Evolutionary conservation across 73 alveolate genomes (phyloP).

Genomic region (Paramecium sonneborni): DNA sequence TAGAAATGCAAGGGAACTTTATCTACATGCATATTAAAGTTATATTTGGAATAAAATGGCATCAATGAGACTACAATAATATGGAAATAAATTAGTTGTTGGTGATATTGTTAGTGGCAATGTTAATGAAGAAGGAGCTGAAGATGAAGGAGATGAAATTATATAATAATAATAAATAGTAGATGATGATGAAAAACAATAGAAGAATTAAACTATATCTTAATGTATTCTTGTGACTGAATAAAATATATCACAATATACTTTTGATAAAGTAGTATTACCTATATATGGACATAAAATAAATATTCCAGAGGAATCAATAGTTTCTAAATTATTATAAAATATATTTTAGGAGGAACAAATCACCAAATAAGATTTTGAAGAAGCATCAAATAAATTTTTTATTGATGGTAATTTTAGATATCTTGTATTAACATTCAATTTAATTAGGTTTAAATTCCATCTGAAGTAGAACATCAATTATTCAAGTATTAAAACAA

Average conservation of each 20-base stretch:
- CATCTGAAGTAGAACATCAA: slow-evolving; percentile 84
- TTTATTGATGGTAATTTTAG: slow-evolving; percentile 93
- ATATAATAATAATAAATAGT: slow-evolving; percentile 58
- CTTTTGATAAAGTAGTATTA: slow-evolving; percentile 87
- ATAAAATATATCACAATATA: slow-evolving; percentile 79
- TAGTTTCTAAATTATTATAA: slow-evolving; percentile 70
- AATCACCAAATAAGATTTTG: slow-evolving; percentile 82
- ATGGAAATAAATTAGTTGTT: slow-evolving; percentile 78
- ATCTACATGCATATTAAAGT: slow-evolving; percentile 97
- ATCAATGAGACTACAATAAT: slow-evolving; percentile 83
- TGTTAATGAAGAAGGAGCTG: slow-evolving; percentile 76
- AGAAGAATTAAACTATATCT: slow-evolving; percentile 49
- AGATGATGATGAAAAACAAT: slow-evolving; percentile 76
- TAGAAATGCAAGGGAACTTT: slow-evolving; percentile 79
- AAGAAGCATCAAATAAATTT: slow-evolving; percentile 73
- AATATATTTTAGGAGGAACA: slow-evolving; percentile 88
- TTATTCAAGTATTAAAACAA: slow-evolving; percentile 81
- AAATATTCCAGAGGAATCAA: slow-evolving; percentile 81
- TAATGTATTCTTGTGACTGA: slow-evolving; percentile 79
- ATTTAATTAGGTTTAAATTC: slow-evolving; percentile 67
- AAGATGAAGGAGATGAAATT: slow-evolving; percentile 73
- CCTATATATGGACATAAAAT: slow-evolving; percentile 94
- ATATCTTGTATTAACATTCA: slow-evolving; percentile 72
- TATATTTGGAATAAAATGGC: slow-evolving; percentile 96
- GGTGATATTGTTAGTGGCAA: slow-evolving; percentile 95